These are phyloP conservation scores for Phytophthora tentaculata DNA, from an alignment of 352 stramenopile species.

Conservation along the genomic window DNA sequence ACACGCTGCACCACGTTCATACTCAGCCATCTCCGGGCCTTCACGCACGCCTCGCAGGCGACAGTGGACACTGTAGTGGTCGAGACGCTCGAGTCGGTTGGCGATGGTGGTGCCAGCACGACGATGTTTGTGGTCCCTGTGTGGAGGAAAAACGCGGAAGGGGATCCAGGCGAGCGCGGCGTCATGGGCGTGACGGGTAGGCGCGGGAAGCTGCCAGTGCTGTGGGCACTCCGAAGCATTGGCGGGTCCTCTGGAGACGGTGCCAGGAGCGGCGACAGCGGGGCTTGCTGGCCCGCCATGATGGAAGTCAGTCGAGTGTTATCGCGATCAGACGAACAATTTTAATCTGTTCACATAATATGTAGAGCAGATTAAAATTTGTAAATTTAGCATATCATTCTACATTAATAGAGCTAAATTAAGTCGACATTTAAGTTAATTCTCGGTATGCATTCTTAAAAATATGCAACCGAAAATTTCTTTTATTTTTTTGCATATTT, in stretches of 20 bases:
- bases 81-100: slow-evolving; percentile 13
- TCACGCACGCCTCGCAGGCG: neutral
- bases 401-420: neutral
- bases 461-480: no score
- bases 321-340: slow-evolving; percentile 2
- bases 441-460: no score
- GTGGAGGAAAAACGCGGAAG: slow-evolving; percentile 41
- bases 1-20: slow-evolving; percentile 70
- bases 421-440: no score
- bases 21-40: slow-evolving; percentile 20
- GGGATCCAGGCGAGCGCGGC: slow-evolving; percentile 34
- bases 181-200: slow-evolving; percentile 23
- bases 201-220: slow-evolving; percentile 14
- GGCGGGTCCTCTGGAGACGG: slow-evolving; percentile 24
- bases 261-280: slow-evolving; percentile 8
- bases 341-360: neutral
- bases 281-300: slow-evolving; percentile 9
- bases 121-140: slow-evolving; percentile 29
- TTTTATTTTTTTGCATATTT: no score
- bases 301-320: slow-evolving; percentile 5
- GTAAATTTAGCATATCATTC: no score
- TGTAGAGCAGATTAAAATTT: no score
- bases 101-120: slow-evolving; percentile 26
- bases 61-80: slow-evolving; percentile 1
- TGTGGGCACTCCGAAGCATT: slow-evolving; percentile 4